Evolutionary conservation across 2,329 filamentous ascomycete species (phyloP).

Genomic region (Metarhizium album): DNA sequence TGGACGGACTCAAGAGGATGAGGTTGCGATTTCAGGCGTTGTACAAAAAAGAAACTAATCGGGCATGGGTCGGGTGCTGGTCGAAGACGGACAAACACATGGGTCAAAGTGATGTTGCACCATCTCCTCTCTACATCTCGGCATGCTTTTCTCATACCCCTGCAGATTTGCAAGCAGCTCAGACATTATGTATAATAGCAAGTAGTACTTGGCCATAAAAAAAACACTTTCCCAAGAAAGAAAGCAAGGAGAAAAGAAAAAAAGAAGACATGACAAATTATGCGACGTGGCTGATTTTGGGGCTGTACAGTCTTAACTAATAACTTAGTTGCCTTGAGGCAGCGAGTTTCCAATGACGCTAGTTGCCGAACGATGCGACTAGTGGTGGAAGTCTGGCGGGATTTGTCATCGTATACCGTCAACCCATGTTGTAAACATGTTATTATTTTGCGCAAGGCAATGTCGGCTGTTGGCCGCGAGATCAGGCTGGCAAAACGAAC

Average conservation of each 20-base stretch:
- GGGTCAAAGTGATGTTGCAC: constrained; percentile 19
- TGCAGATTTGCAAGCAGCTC: constrained; percentile 17
- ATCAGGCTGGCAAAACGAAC: too few species aligned
- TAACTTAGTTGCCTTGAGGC: not conserved
- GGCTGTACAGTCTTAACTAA: not conserved
- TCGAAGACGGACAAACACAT: constrained; percentile 11
- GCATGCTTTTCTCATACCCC: constrained; percentile 17
- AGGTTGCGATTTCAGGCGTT: constrained; percentile 11
- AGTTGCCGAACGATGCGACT: not conserved
- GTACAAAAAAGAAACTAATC: constrained; percentile 18
- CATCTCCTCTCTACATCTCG: constrained; percentile 22
- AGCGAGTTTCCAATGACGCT: not conserved
- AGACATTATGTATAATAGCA: constrained; percentile 24
- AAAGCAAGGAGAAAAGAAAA: too few species aligned
- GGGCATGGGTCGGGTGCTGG: constrained; percentile 40
- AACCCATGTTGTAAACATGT: too few species aligned
- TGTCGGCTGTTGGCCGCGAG: too few species aligned
- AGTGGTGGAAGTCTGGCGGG: not conserved
- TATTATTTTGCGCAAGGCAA: too few species aligned
- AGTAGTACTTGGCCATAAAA: constrained; percentile 16
- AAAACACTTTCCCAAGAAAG: constrained; percentile 13
- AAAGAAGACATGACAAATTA: constrained; percentile 2
- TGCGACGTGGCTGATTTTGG: not conserved
- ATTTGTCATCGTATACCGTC: not conserved
- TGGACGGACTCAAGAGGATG: constrained; percentile 9